phyloP scores from a whole-genome alignment of 2,329 filamentous ascomycete genomes.

The Monosporascus ibericus region DNA sequence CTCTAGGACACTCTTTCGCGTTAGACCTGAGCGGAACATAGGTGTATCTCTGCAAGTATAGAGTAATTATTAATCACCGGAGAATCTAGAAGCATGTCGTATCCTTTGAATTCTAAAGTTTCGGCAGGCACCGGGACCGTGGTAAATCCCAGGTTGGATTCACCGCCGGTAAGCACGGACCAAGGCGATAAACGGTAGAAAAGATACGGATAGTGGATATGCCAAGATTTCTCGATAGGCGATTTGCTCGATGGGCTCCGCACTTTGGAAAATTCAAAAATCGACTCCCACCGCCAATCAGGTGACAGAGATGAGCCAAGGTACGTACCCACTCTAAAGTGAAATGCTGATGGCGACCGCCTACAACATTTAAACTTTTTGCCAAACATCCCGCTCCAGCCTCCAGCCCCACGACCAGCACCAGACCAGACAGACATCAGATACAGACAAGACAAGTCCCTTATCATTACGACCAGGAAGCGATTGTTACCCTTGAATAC shows the following conservation, averaged over 20 bases:
- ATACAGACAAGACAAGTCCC: too few species aligned
- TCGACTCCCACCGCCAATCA: conserved; percentile 11
- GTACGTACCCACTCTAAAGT: neutral
- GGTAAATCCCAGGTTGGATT: neutral
- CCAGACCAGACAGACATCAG: neutral
- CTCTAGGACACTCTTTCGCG: too few species aligned
- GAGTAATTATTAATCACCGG: too few species aligned
- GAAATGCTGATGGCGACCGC: neutral
- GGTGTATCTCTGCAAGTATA: too few species aligned
- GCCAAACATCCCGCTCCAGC: neutral
- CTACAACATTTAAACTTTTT: neutral
- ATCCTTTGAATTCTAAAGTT: too few species aligned
- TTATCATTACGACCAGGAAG: neutral
- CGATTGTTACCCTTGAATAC: neutral
- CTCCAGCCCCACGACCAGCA: neutral
- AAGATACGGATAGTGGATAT: neutral
- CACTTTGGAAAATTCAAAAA: conserved; percentile 11
- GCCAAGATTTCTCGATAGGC: conserved; percentile 15
- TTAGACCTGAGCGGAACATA: too few species aligned
- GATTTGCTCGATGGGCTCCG: conserved; percentile 9
- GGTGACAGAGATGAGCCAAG: neutral
- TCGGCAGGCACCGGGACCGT: too few species aligned
- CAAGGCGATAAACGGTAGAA: neutral
- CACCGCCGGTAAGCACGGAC: neutral
- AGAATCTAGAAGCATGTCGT: too few species aligned